Percentiles rank a stretch among this genome's conserved stretches.
Evolutionary conservation across 2,329 filamentous ascomycete species (phyloP).

Genomic region (Akanthomyces lecanii): DNA sequence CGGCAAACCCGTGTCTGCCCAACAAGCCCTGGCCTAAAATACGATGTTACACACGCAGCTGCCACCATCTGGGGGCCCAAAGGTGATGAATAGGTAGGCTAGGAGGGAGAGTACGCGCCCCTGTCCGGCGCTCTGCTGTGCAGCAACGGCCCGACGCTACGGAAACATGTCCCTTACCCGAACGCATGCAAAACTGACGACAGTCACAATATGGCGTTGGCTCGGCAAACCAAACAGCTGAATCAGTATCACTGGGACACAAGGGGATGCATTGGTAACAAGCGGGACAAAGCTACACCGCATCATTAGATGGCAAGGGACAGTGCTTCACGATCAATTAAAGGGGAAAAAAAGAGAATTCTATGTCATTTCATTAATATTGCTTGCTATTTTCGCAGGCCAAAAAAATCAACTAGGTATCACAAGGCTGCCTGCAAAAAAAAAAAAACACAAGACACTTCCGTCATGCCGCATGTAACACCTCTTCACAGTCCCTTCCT

Average conservation of each 20-base stretch:
- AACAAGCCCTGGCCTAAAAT: neutral
- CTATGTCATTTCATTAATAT: neutral
- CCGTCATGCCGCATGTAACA: neutral
- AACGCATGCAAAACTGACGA: neutral
- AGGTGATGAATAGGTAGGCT: neutral
- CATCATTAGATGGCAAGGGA: neutral
- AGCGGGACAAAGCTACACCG: neutral
- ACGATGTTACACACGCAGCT: neutral
- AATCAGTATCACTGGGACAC: neutral
- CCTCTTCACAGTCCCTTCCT: neutral
- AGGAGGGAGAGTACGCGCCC: neutral
- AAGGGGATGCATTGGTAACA: neutral
- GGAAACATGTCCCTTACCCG: neutral
- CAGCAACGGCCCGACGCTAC: neutral
- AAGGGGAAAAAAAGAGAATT: neutral
- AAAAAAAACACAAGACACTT: neutral
- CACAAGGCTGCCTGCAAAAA: neutral
- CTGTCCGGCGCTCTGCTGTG: neutral
- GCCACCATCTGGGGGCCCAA: neutral
- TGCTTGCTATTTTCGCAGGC: no score
- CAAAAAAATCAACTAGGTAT: neutral
- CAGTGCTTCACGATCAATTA: neutral
- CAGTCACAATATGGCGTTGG: neutral
- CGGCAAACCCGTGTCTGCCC: neutral
- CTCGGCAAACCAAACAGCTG: neutral